These are phyloP conservation scores for Linnemannia zychae DNA, from an alignment of 192 early-diverging fungal genomes.

Conservation along the genomic window DNA sequence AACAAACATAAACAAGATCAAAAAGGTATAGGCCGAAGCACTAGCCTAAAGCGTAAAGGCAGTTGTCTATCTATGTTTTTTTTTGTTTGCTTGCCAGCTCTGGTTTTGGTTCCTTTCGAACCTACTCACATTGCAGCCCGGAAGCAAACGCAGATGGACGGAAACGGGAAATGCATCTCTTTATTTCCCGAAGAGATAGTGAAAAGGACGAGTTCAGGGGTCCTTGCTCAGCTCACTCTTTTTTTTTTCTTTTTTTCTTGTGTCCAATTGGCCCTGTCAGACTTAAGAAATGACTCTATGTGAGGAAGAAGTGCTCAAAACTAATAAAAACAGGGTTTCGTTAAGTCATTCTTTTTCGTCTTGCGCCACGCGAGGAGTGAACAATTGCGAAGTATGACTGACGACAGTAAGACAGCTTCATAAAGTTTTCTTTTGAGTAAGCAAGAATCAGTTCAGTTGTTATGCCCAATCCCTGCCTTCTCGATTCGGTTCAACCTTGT, in stretches of 20 bases:
- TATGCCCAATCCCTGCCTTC: no score
- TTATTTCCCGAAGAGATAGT: conserved; percentile 1
- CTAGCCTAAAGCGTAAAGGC: neutral
- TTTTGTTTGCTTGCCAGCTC: neutral
- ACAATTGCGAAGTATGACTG: neutral
- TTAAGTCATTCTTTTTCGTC: neutral
- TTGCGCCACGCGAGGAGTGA: neutral
- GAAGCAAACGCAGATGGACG: neutral
- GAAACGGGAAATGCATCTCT: neutral
- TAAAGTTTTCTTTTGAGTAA: neutral
- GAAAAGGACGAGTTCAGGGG: neutral
- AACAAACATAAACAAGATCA: neutral
- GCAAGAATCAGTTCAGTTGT: neutral
- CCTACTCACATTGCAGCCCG: neutral
- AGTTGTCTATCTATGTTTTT: neutral
- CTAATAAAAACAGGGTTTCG: neutral
- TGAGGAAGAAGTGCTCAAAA: conserved; percentile 1
- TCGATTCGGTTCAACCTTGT: no score
- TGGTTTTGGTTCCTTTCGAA: neutral
- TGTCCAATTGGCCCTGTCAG: neutral
- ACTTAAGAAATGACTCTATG: neutral
- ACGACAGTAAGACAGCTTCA: neutral
- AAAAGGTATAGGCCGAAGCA: neutral
- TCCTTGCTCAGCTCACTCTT: neutral
- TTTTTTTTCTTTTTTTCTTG: neutral